Percentiles rank a stretch among this genome's conserved stretches.
phyloP scores from a whole-genome alignment of 805 yeast genomes.

The Metschnikowia gelsemii region DNA sequence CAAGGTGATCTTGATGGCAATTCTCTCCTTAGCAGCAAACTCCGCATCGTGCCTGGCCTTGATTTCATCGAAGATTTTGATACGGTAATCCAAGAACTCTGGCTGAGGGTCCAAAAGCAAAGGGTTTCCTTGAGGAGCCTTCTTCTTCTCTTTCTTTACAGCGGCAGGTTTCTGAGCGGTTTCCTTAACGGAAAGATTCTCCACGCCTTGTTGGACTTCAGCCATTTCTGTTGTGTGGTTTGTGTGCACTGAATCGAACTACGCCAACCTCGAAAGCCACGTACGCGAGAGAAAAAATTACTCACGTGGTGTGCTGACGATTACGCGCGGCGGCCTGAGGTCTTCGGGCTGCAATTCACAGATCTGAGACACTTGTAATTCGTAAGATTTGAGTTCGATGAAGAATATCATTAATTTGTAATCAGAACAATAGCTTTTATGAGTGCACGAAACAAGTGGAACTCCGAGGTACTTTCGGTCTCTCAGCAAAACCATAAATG shows the following conservation, averaged over 20 bases:
- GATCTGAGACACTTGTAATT: background rate
- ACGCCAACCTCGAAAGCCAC: background rate
- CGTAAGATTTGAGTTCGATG: too few relatives aligned
- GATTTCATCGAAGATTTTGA: slow-evolving; percentile 73
- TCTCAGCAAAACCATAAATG: too few relatives aligned
- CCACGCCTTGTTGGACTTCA: slow-evolving; percentile 22
- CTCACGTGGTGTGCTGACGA: slow-evolving; percentile 9
- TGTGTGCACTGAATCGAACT: slow-evolving; percentile 1
- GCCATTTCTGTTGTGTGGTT: slow-evolving; percentile 15
- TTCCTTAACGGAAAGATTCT: slow-evolving; percentile 20
- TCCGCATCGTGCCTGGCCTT: slow-evolving; percentile 75
- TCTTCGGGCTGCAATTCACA: background rate
- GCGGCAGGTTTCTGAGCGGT: slow-evolving; percentile 15
- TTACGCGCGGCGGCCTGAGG: slow-evolving; percentile 9
- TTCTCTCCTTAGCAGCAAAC: slow-evolving; percentile 56
- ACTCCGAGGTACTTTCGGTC: too few relatives aligned
- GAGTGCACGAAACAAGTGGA: too few relatives aligned
- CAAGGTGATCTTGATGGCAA: slow-evolving; percentile 71
- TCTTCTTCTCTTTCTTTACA: slow-evolving; percentile 40
- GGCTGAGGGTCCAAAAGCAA: slow-evolving; percentile 72
- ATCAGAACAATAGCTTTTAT: too few relatives aligned
- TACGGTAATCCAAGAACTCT: slow-evolving; percentile 77
- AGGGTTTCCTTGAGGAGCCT: slow-evolving; percentile 42
- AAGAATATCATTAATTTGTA: too few relatives aligned
- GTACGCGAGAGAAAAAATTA: slow-evolving; percentile 9